These are phyloP conservation scores for Serendipita sp. DNA, from an alignment of 768 basidiomycete species.

Conservation along the genomic window DNA sequence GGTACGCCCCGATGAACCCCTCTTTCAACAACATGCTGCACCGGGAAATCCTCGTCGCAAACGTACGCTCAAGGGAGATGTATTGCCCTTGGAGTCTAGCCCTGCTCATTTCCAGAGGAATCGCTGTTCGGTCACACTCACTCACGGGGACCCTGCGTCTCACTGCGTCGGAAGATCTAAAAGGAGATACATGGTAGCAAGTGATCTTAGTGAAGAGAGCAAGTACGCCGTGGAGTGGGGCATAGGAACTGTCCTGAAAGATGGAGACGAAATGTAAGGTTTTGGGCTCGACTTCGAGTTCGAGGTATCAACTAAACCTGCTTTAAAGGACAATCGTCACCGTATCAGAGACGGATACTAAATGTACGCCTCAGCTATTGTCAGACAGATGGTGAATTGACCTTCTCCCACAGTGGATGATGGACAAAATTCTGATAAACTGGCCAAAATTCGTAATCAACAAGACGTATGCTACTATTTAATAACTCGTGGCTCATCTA, in stretches of 20 bases:
- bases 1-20: constrained; percentile 35
- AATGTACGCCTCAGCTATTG: constrained; percentile 34
- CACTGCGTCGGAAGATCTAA: constrained; percentile 38
- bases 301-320: neutral
- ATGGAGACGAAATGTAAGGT: constrained; percentile 74
- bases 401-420: constrained; percentile 41
- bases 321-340: constrained; percentile 55
- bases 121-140: constrained; percentile 76
- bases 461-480: constrained; percentile 50
- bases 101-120: constrained; percentile 81
- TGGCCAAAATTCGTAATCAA: constrained; percentile 68
- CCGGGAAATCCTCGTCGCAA: constrained; percentile 13
- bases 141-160: constrained; percentile 60
- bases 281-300: neutral
- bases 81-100: constrained; percentile 46
- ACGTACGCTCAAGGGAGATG: constrained; percentile 28
- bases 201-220: constrained; percentile 88
- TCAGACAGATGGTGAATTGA: neutral
- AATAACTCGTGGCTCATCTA: constrained; percentile 3
- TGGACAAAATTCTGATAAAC: constrained; percentile 58
- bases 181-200: constrained; percentile 70
- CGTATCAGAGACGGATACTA: constrained; percentile 82
- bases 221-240: constrained; percentile 96
- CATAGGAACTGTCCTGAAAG: constrained; percentile 85
- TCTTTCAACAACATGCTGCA: constrained; percentile 9